These are phyloP conservation scores for Amniculicola lignicola DNA, from an alignment of 495 filamentous ascomycete genomes.

Conservation along the genomic window DNA sequence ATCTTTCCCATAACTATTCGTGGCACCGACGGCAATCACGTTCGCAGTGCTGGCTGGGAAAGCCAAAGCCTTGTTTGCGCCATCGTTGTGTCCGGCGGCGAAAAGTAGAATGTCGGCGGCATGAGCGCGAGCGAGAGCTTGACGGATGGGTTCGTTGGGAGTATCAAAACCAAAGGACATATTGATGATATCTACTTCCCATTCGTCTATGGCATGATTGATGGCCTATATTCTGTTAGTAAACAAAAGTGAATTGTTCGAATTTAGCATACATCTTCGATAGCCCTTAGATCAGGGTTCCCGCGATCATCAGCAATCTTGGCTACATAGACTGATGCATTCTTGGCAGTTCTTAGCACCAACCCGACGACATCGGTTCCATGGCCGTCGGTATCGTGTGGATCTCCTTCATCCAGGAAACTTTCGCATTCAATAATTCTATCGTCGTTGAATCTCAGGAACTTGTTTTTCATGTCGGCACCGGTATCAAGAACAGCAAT, in stretches of 20 bases:
- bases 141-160: not conserved
- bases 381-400: not conserved
- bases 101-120: not conserved
- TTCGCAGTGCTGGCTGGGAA: not conserved
- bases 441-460: not conserved
- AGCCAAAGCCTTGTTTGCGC: slow-evolving; percentile 1
- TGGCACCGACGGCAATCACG: not conserved
- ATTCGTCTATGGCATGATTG: not conserved
- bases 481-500: slow-evolving; percentile 4
- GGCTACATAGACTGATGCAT: not conserved
- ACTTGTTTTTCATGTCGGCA: not conserved
- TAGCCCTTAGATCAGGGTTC: not conserved
- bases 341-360: not conserved
- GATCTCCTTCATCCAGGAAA: not conserved
- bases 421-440: not conserved
- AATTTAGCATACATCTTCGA: not conserved
- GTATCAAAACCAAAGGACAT: slow-evolving; percentile 3
- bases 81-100: slow-evolving; percentile 1
- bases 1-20: not conserved
- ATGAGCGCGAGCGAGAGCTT: not conserved
- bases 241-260: too few relatives aligned
- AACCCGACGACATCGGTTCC: slow-evolving; percentile 1
- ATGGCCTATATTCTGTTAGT: not conserved
- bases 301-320: not conserved
- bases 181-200: slow-evolving; percentile 7